Base-by-base conservation (phyloP, 2,329 filamentous ascomycete genomes). In the Bisporella sp. region DNA sequence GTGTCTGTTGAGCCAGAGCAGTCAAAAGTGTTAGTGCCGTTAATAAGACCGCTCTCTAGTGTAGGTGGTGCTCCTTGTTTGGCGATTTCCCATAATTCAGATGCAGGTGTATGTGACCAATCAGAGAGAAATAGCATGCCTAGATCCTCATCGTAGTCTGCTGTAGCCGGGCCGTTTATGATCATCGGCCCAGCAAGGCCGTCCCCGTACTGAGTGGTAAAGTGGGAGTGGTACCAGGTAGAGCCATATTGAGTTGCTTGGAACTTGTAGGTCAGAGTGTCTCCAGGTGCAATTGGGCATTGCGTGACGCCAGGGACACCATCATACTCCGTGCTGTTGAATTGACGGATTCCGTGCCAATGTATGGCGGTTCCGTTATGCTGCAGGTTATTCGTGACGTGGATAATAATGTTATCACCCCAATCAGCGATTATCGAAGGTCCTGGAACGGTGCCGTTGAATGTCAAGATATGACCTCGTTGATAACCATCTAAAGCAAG, bases 281-380 rank as follows among this genome's bases (percentile, higher is more conserved):
- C 59, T 28, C 78, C 78, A 0, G 84, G 83, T 5, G 81, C 70
- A 52, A 87, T 80, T 2, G 85, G 84, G 55, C 85, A 89, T 64
- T 89, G 82, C 8, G 76, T 78, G 29, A 79, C 62, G 31, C 74
- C 71, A 29, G 68, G 69, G 4, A 71, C 60, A 30, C 61, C 61
- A 41, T 63, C 61, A 56, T 68, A 65, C 41, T 73, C 61, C 29
- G 66, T 66, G 6, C 64, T 65, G 39, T 68, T 63, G 6, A 71
- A 56, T 55, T 74, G 71, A 21, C 72, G 62, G 8, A 77, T 61
- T 32, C 75, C 75, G 54, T 79, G 75, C 71, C 72, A 78, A 55
- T 78, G 75, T 31, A 78, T 68, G 5, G 70, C 64, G 5, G 74
- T 77, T 33, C 74, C 75, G 46, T 77, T 75, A 33, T 68, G n/a